These are phyloP conservation scores for Acidiella bohemica DNA, from an alignment of 495 filamentous ascomycete species.

Conservation along the genomic window DNA sequence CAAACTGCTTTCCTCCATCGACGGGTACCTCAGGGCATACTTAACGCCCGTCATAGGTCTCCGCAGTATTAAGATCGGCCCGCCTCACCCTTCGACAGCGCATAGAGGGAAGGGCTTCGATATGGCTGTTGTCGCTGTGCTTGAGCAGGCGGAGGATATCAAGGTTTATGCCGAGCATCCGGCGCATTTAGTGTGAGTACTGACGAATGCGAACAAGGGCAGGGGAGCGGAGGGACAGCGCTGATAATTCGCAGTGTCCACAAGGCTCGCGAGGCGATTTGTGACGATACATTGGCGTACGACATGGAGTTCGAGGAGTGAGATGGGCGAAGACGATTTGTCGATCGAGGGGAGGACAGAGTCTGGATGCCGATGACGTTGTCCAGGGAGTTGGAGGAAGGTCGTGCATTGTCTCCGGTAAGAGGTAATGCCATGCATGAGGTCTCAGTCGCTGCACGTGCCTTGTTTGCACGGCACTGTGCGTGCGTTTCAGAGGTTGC, in stretches of 20 bases:
- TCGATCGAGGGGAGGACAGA: too few species aligned
- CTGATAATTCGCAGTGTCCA: not conserved
- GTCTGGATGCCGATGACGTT: too few species aligned
- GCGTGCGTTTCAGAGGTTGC: too few species aligned
- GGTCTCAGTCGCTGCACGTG: too few species aligned
- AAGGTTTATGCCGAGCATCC: slow-evolving; percentile 9
- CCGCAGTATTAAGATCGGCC: not conserved
- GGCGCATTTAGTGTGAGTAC: not conserved
- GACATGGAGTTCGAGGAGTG: not conserved
- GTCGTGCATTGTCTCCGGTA: too few species aligned
- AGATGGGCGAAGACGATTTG: too few species aligned
- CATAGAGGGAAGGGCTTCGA: slow-evolving; percentile 6
- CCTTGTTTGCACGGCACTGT: too few species aligned
- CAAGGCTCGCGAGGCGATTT: not conserved
- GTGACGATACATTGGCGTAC: not conserved
- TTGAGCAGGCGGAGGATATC: slow-evolving; percentile 4
- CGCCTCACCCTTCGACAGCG: not conserved
- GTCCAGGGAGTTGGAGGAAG: too few species aligned
- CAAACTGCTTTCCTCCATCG: not conserved
- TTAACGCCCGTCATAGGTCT: not conserved
- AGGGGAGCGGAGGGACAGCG: too few species aligned
- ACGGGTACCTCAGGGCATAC: too few species aligned
- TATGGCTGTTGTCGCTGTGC: slow-evolving; percentile 4
- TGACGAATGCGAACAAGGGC: not conserved
- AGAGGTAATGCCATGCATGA: too few species aligned